These are phyloP conservation scores for Colletotrichum spaethianum DNA, from an alignment of 2,329 filamentous ascomycete genomes.

Conservation along the genomic window DNA sequence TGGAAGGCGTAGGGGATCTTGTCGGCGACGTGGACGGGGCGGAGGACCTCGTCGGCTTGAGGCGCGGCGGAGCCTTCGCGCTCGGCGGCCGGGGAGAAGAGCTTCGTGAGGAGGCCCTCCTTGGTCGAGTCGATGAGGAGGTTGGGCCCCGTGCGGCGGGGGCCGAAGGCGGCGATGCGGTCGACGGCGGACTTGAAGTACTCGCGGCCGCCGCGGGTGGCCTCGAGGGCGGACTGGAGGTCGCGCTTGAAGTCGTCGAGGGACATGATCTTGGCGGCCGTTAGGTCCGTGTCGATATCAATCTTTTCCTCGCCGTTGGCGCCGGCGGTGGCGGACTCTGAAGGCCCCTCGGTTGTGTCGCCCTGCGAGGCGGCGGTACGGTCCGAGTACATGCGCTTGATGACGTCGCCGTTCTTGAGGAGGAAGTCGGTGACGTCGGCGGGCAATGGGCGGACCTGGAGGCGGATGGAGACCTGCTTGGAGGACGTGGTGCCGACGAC, in stretches of 20 bases:
- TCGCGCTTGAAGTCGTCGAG: constrained; percentile 83
- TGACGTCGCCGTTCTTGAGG: constrained; percentile 81
- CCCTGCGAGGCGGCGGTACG: constrained; percentile 60
- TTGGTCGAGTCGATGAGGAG: constrained; percentile 87
- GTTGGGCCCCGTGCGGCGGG: constrained; percentile 87
- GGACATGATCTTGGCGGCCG: constrained; percentile 74
- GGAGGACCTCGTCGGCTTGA: constrained; percentile 64
- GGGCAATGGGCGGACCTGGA: constrained; percentile 86
- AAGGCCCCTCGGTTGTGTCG: constrained; percentile 48
- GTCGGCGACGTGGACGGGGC: constrained; percentile 82
- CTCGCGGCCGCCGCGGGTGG: constrained; percentile 78
- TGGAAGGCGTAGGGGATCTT: constrained; percentile 97
- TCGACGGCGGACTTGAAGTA: constrained; percentile 83
- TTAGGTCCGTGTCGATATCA: constrained; percentile 69
- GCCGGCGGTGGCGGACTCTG: constrained; percentile 5
- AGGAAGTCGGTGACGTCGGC: constrained; percentile 86
- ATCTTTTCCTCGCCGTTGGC: constrained; percentile 50
- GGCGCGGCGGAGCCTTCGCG: constrained; percentile 49
- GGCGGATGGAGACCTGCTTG: constrained; percentile 84
- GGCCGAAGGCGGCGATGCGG: constrained; percentile 91
- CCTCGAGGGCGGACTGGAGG: constrained; percentile 77
- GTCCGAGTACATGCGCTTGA: constrained; percentile 85
- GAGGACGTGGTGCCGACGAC: constrained; percentile 84
- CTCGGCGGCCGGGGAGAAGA: constrained; percentile 64
- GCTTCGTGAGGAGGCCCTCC: constrained; percentile 78